Evolutionary conservation across 2,329 filamentous ascomycete genomes (phyloP), one percentile per base, ranked within the genome.

Genomic region (Aureobasidium pullulans): DNA sequence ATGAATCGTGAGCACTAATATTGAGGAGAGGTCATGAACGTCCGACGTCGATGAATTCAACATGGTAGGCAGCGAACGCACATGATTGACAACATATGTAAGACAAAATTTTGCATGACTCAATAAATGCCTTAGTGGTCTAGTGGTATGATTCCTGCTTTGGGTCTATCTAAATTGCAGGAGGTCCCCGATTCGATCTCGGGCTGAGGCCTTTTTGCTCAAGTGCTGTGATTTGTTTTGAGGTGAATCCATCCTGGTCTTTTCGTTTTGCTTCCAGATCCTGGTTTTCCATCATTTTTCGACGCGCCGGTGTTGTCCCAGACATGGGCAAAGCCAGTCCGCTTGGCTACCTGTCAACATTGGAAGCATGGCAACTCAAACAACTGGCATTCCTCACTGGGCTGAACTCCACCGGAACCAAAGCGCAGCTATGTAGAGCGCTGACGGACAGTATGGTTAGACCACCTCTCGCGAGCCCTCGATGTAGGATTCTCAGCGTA

Each of bases 401-500:
- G 8, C 77, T 84, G 37, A 74, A 79, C 28, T 78, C 75, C 1
- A 76, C 81, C 0, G 87, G 87, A 5, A 82, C 79, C 4, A 90
- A 89, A 67, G 63, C 76, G 0, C 71, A 76, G 11, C 75, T 89
- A 4, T 66, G 76, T 10, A 65, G 73, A n/a, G 78, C 81, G 0
- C 73, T 89, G 16, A 66, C 37, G 11, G 16, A 39, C 34, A 11
- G 32, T 40, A 19, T 49, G 58, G 73, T 32, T 67, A 57, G 73
- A 76, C 53, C 66, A 76, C 16, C 64, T 19, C 54, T 66, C n/a
- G 16, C 63, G 23, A 7, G 7, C 7, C 40, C 47, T 28, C 23
- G 60, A 29, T 50, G 60, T 28, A 50, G 85, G 44, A 78, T 94
- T 28, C 71, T 94, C 36, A 92, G 88, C 69, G 87, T 95, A 62